Conservation (phyloP, 805 yeast species). For the Spathaspora gorwiae region DNA sequence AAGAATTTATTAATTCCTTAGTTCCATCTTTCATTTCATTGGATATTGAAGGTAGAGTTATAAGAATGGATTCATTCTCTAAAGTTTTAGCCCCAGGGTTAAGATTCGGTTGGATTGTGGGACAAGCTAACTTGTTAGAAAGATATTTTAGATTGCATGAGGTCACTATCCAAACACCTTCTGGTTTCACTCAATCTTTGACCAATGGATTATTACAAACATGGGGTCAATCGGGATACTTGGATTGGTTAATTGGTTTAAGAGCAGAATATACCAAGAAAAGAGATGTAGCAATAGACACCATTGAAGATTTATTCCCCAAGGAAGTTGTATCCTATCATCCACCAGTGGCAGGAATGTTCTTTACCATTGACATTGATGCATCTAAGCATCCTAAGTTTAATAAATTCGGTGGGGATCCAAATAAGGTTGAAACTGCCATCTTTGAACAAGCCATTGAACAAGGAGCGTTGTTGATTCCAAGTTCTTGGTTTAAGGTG, state of each 20-base stretch:
- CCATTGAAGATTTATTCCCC: slow-evolving; percentile 56
- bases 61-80: slow-evolving; percentile 86
- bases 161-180: slow-evolving; percentile 72
- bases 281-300: slow-evolving; percentile 82
- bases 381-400: slow-evolving; percentile 78
- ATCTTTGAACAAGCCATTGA: slow-evolving; percentile 58
- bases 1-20: slow-evolving; percentile 60
- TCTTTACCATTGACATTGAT: slow-evolving; percentile 54
- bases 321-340: slow-evolving; percentile 37
- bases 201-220: slow-evolving; percentile 63
- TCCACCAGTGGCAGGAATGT: slow-evolving; percentile 44
- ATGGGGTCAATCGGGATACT: slow-evolving; percentile 89
- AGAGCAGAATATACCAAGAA: slow-evolving; percentile 73
- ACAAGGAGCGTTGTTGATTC: slow-evolving; percentile 67
- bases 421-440: slow-evolving; percentile 58
- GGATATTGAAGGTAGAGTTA: slow-evolving; percentile 85
- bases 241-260: slow-evolving; percentile 82
- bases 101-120: slow-evolving; percentile 87
- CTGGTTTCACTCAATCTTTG: slow-evolving; percentile 75
- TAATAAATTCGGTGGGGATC: slow-evolving; percentile 53
- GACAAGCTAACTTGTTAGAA: slow-evolving; percentile 59
- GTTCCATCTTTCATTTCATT: slow-evolving; percentile 71
- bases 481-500: slow-evolving; percentile 77
- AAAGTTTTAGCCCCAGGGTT: slow-evolving; percentile 90
- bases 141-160: slow-evolving; percentile 71